Evolutionary conservation across 768 basidiomycete species (phyloP).

Genomic region (Leccinellum albellum): DNA sequence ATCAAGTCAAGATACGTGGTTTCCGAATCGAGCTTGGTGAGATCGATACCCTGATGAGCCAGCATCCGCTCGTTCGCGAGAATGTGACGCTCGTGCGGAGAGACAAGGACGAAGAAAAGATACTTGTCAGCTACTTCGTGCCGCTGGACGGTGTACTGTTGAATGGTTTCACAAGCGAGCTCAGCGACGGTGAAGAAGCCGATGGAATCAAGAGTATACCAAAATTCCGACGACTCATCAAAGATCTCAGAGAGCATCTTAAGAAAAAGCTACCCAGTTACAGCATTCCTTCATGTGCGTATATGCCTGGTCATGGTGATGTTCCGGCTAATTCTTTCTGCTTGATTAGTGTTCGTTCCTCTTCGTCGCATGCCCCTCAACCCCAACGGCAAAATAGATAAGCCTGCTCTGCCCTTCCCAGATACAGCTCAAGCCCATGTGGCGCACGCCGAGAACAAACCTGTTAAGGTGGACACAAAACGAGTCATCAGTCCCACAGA

Average conservation of each 20-base stretch:
- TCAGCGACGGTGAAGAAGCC: constrained; percentile 43
- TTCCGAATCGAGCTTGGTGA: constrained; percentile 98
- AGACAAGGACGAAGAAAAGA: constrained; percentile 99
- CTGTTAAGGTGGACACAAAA: constrained; percentile 27
- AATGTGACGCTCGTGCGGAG: constrained; percentile 95
- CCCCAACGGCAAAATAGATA: constrained; percentile 99
- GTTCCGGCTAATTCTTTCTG: constrained; percentile 1
- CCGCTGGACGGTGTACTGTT: constrained; percentile 70
- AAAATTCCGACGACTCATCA: constrained; percentile 84
- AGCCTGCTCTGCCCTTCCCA: constrained; percentile 96
- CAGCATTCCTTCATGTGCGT: constrained; percentile 84
- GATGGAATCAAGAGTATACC: constrained; percentile 73
- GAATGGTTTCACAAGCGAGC: constrained; percentile 68
- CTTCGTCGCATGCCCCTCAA: constrained; percentile 94
- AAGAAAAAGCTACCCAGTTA: constrained; percentile 97
- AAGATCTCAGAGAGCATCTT: constrained; percentile 89
- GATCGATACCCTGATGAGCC: constrained; percentile 92
- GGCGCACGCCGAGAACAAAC: constrained; percentile 40
- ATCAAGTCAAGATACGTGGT: constrained; percentile 98
- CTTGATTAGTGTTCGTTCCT: constrained; percentile 79
- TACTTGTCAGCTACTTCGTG: constrained; percentile 95
- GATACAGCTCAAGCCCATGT: constrained; percentile 72
- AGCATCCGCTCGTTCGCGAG: constrained; percentile 91
- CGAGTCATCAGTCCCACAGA: constrained; percentile 64
- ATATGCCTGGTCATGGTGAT: neutral